Base-by-base conservation (phyloP, 2,329 filamentous ascomycete genomes). In the Helotiales sp. region DNA sequence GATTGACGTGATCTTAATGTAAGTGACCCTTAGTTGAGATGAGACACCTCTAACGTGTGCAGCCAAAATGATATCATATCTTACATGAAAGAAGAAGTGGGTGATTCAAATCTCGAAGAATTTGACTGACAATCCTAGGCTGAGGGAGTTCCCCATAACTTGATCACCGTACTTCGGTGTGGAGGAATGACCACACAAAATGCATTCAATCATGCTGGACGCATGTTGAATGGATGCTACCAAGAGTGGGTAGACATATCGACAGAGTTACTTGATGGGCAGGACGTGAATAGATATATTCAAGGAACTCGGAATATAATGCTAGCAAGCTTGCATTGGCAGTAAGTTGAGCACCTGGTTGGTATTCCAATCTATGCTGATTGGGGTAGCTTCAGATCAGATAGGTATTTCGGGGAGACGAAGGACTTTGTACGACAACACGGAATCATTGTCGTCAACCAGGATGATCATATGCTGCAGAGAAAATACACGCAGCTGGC, bases 41-140 rank as follows among this genome's bases (percentile, higher is more conserved):
- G n/a, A 20, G 24, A 45, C 2, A 13, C 4, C 22, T 50, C 65
- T 67, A 22, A 67, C n/a, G 2, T 17, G 3, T 17, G 2, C 28
- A 67, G 65, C 20, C 66, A 68, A 60, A 68, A 65, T 22, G 66
- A 68, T 30, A 62, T 68, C 20, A 17, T 65, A 11, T 65, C 66
- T 3, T 68, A 65, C 28, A 22, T 20, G 26, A 68, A 68, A 37
- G 66, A 68, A 68, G 34, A 67, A 17, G 64, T 59, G 40, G 17
- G 55, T 17, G 20, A 10, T 30, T n/a, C 26, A 1, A 43, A 17
- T 4, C 17, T 7, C 20, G 15, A n/a, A 3, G 17, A 43, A 15
- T 4, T 4, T 43, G 24, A n/a, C 47, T 50, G 24, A 57, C 17
- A 20, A 3, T n/a, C 22, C 7, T 34, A 61, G 40, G 26, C 32